Evolutionary conservation across 352 stramenopile species (phyloP).

Genomic region (Phytophthora cactorum): DNA sequence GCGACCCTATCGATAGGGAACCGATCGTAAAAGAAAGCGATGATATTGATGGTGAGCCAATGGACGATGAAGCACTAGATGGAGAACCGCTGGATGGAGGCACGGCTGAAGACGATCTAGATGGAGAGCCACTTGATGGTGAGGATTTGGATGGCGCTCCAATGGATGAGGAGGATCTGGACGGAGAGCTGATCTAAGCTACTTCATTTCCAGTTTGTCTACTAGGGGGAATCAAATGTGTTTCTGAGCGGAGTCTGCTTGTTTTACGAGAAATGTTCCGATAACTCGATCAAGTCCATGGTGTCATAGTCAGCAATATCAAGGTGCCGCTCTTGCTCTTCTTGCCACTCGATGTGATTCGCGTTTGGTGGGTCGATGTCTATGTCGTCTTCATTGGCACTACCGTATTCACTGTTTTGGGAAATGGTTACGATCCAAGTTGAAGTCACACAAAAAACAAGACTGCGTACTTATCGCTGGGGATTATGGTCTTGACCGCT

Average conservation of each 20-base stretch:
- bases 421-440: conserved; percentile 1
- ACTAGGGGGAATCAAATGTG: not conserved
- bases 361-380: conserved; percentile 6
- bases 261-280: conserved; percentile 22
- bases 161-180: conserved; percentile 55
- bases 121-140: conserved; percentile 45
- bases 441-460: too few species aligned
- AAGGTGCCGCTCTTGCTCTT: conserved; percentile 26
- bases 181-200: conserved; percentile 40
- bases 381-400: conserved; percentile 15
- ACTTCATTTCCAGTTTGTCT: not conserved
- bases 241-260: not conserved
- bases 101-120: conserved; percentile 38
- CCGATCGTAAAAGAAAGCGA: conserved; percentile 17
- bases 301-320: conserved; percentile 33
- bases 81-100: conserved; percentile 47
- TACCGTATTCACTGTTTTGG: conserved; percentile 5
- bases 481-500: not conserved
- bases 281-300: conserved; percentile 41
- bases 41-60: conserved; percentile 47
- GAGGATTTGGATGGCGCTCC: conserved; percentile 53
- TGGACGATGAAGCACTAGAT: conserved; percentile 51
- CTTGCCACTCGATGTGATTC: conserved; percentile 20
- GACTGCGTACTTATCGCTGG: conserved; percentile 18
- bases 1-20: conserved; percentile 35